Evolutionary conservation across 1,284 basidiomycete genomes (phyloP), one percentile per base, ranked within the genome.

Genomic region (Ceratobasidium theobromae): DNA sequence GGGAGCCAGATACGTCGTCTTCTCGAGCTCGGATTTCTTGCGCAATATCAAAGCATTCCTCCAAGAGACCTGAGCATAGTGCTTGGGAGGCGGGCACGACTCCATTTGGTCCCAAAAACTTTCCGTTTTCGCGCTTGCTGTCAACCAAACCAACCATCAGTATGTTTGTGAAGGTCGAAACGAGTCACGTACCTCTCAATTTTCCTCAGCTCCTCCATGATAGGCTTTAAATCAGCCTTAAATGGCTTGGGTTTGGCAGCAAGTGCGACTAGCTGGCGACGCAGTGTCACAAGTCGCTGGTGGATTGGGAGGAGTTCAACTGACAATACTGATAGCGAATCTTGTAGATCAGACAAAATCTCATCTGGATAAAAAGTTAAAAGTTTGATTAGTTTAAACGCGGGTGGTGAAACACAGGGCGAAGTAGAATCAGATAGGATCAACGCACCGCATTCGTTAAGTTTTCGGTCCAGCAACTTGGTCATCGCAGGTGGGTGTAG

Each of bases 21-120:
- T 98, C 93, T 70, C 93, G 84, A 2, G 95, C 95, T 71, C 92
- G 91, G 79, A 99, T 95, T 76, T 99, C 96, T 77, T 99, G 95
- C 46, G 87, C 83, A 68, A 98, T 92, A 67, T 99, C 95, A 76
- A 99, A 99, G 76, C 94, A 97, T 73, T 96, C 93, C 77, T 99
- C 96, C 11, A 99, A 81, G 30, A 99, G 79, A 1, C 95, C 95
- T 0, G 87, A 87, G 71, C 89, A 91, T n/a, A 90, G 76, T 1
- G 91, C 92, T 76, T 98, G 95, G 6, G 95, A 96, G 49, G 89
- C 84, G 11, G 95, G 94, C 0, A 98, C 89, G 45, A 80, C 80
- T 43, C 95, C 95, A 18, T 93, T 93, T 11, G 94, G 93, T 2
- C 93, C 94, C 25, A 98, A 81, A 77, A 98, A 98, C 76, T 97